Evolutionary conservation across 2,329 filamentous ascomycete species (phyloP).

Genomic region (Davidsoniella australis): DNA sequence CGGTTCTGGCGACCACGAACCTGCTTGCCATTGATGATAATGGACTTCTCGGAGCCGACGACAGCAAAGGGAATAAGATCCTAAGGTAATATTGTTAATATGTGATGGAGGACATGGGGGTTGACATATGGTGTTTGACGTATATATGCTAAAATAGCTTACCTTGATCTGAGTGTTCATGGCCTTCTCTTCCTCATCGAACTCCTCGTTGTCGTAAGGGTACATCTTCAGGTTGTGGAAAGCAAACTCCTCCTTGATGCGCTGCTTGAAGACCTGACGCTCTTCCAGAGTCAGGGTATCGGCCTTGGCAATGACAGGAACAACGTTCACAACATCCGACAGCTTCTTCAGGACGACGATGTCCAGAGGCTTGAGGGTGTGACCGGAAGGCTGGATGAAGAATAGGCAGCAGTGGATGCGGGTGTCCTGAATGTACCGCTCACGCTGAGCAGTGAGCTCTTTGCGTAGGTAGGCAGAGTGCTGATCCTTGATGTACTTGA

Average conservation of each 20-base stretch:
- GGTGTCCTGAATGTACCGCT: slow-evolving; percentile 98
- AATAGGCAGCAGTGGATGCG: slow-evolving; percentile 99
- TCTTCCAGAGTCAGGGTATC: slow-evolving; percentile 93
- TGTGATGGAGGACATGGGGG: neutral
- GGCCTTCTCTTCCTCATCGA: slow-evolving; percentile 88
- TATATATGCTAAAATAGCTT: slow-evolving; percentile 13
- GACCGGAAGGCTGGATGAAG: slow-evolving; percentile 97
- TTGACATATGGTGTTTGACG: neutral
- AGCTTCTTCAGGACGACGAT: slow-evolving; percentile 99
- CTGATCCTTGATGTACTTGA: slow-evolving; percentile 99
- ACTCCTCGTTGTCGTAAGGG: slow-evolving; percentile 97
- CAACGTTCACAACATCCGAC: slow-evolving; percentile 96
- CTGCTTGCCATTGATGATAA: slow-evolving; percentile 93
- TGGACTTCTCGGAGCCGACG: slow-evolving; percentile 93
- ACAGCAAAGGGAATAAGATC: slow-evolving; percentile 93
- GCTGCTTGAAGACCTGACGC: slow-evolving; percentile 90
- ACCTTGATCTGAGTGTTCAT: slow-evolving; percentile 97
- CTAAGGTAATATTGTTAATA: slow-evolving; percentile 32
- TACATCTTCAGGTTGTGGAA: slow-evolving; percentile 99
- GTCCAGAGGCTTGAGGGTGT: slow-evolving; percentile 97
- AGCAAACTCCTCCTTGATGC: slow-evolving; percentile 97
- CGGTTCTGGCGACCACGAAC: slow-evolving; percentile 96
- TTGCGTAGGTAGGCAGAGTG: slow-evolving; percentile 98
- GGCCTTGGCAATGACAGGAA: slow-evolving; percentile 96
- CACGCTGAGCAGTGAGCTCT: slow-evolving; percentile 96